Evolutionary conservation across 345 rosid species (phyloP).

Genomic region (Citrus australasica): DNA sequence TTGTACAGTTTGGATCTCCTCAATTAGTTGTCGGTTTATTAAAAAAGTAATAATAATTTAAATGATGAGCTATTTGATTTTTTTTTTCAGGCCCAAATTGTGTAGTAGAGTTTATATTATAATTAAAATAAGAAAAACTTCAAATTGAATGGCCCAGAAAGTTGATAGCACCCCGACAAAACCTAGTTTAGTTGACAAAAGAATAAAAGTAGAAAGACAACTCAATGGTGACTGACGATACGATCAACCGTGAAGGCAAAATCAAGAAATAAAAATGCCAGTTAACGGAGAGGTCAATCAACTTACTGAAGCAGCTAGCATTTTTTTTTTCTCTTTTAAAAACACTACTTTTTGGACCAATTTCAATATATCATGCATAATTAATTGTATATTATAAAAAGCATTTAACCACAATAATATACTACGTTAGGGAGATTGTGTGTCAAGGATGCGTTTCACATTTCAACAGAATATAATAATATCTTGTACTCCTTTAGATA

Average conservation of each 20-base stretch:
- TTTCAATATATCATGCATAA: neutral
- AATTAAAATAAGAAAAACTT: neutral
- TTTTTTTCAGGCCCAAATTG: neutral
- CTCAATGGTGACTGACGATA: slow-evolving; percentile 8
- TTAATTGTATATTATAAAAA: neutral
- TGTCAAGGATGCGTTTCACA: neutral
- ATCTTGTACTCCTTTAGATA: neutral
- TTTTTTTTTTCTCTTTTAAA: neutral
- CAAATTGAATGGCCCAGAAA: neutral
- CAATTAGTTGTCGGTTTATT: no score
- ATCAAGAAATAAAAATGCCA: slow-evolving; percentile 12
- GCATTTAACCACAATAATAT: slow-evolving; percentile 9
- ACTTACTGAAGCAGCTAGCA: slow-evolving; percentile 23
- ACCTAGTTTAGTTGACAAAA: slow-evolving; percentile 13
- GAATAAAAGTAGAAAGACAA: slow-evolving; percentile 21
- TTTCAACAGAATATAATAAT: slow-evolving; percentile 1
- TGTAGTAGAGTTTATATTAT: neutral
- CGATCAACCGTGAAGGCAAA: slow-evolving; percentile 32
- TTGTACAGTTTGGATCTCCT: slow-evolving; percentile 13
- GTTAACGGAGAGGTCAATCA: slow-evolving; percentile 21
- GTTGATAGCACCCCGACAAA: slow-evolving; percentile 4
- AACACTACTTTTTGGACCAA: slow-evolving; percentile 6
- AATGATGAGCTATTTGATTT: slow-evolving; percentile 20
- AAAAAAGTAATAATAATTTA: neutral
- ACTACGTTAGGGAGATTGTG: slow-evolving; percentile 1